Evolutionary conservation across 768 basidiomycete genomes (phyloP).

Genomic region (Russula ochroleuca): DNA sequence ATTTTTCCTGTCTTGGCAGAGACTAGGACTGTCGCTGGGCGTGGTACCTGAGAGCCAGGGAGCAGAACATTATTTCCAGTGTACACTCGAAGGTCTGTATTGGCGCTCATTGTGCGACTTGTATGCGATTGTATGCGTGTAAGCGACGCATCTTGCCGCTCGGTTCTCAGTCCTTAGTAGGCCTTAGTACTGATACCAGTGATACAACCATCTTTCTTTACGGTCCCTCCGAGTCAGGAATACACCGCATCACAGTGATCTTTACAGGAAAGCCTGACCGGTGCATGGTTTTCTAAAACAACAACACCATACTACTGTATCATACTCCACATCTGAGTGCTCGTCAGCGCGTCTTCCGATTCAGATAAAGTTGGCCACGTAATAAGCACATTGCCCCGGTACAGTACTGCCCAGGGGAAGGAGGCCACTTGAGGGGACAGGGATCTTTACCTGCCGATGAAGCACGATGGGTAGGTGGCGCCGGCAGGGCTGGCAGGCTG

Average conservation of each 20-base stretch:
- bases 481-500: too few relatives aligned
- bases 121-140: neutral
- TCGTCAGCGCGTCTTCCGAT: too few relatives aligned
- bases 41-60: conserved; percentile 29
- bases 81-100: conserved; percentile 8
- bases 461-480: neutral
- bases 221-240: neutral
- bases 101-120: conserved; percentile 11
- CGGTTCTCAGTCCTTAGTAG: neutral
- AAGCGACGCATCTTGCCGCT: neutral
- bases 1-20: conserved; percentile 42
- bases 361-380: too few relatives aligned
- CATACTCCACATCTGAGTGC: too few relatives aligned
- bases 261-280: too few relatives aligned
- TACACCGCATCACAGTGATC: neutral
- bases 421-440: neutral
- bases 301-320: too few relatives aligned
- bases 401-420: neutral
- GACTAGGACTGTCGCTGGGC: conserved; percentile 43
- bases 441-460: neutral
- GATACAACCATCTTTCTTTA: neutral
- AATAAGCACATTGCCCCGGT: too few relatives aligned
- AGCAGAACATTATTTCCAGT: conserved; percentile 31
- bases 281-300: too few relatives aligned
- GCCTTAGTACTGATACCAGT: neutral